phyloP scores from a whole-genome alignment of 176 grass and related monocot genomes.

The Dactylis glomerata region DNA sequence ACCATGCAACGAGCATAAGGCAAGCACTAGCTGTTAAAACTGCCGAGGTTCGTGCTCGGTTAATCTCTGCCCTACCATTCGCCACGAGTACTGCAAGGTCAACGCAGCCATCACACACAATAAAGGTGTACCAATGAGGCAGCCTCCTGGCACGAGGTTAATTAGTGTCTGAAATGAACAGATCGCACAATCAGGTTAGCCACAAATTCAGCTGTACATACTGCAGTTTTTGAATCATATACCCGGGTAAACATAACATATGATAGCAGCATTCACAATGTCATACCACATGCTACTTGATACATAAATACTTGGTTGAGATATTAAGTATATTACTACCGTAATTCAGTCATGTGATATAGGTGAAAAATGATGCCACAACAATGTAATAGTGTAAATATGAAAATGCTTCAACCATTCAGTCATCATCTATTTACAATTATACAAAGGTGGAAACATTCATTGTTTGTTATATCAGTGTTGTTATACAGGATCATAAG shows the following conservation, averaged over 20 bases:
- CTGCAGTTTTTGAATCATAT: not conserved
- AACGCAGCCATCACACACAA: constrained; percentile 45
- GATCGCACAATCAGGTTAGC: not conserved
- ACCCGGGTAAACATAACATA: not conserved
- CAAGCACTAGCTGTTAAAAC: constrained; percentile 40
- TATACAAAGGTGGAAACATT: not conserved
- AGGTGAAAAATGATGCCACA: not conserved
- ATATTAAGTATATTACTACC: not conserved
- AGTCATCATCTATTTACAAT: not conserved
- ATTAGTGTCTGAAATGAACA: constrained; percentile 74
- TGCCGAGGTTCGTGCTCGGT: constrained; percentile 48
- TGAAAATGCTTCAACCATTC: not conserved
- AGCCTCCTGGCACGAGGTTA: constrained; percentile 81
- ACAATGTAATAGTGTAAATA: not conserved
- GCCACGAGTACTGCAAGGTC: constrained; percentile 79
- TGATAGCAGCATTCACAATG: not conserved
- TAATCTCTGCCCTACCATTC: constrained; percentile 68
- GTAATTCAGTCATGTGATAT: not conserved
- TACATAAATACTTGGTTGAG: not conserved
- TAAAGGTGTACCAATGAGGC: constrained; percentile 62
- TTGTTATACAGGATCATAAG: not conserved
- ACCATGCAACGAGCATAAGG: not conserved
- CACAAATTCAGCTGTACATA: constrained; percentile 9
- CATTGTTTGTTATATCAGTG: not conserved
- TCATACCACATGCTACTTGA: not conserved